Conservation (phyloP, 108 stramenopile genomes). For the Stephanodiscus triporus region DNA sequence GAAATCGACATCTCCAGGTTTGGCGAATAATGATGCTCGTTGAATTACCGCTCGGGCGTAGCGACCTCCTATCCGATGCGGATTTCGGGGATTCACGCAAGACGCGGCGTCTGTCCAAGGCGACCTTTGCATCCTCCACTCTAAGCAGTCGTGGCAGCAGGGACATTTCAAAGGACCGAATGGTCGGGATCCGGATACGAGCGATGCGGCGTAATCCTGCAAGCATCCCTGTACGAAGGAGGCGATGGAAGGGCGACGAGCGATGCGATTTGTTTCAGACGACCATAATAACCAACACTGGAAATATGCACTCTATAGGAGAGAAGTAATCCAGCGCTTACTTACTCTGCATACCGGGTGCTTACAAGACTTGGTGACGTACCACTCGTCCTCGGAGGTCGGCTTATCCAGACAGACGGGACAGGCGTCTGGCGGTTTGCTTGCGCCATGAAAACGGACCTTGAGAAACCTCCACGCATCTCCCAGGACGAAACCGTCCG, state of each 20-base stretch:
- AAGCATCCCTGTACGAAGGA: conserved; percentile 44
- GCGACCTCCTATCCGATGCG: background rate
- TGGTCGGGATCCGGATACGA: conserved; percentile 59
- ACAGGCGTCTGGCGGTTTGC: conserved; percentile 12
- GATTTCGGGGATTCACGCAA: background rate
- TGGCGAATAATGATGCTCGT: conserved; percentile 17
- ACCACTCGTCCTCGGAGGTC: conserved; percentile 44
- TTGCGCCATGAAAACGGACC: conserved; percentile 20
- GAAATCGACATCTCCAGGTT: conserved; percentile 18
- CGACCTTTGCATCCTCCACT: conserved; percentile 61
- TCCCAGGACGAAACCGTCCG: conserved; percentile 33
- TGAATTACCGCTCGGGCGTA: background rate
- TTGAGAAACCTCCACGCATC: conserved; percentile 43
- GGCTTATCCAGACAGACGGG: conserved; percentile 51
- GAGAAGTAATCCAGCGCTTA: too few species aligned
- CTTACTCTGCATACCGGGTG: conserved; percentile 60
- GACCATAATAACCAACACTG: too few species aligned
- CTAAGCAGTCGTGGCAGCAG: conserved; percentile 57
- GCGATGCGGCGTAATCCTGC: conserved; percentile 55
- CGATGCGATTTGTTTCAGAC: too few species aligned
- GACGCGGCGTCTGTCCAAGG: conserved; percentile 27
- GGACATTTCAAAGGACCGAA: conserved; percentile 71
- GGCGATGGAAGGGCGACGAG: background rate
- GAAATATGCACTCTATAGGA: background rate
- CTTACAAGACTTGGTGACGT: conserved; percentile 60